Percentiles rank a stretch among this genome's conserved stretches.
phyloP scores from a whole-genome alignment of 2,329 filamentous ascomycete species.

The Periconia macrospinosa region DNA sequence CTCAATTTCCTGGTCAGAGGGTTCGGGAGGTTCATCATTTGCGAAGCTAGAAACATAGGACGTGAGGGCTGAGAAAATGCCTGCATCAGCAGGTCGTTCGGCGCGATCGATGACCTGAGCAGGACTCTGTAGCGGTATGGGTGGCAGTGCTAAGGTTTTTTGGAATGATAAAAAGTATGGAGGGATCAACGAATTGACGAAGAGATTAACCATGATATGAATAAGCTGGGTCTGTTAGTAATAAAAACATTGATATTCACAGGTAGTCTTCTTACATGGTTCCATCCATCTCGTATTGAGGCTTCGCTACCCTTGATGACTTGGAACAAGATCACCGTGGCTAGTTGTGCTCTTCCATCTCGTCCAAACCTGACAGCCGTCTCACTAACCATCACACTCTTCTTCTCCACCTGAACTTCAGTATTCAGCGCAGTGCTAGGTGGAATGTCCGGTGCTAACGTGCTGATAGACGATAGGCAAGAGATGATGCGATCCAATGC shows the following conservation, averaged over 20 bases:
- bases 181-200: conserved; percentile 90
- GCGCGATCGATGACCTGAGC: conserved; percentile 91
- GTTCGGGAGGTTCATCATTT: conserved; percentile 94
- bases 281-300: conserved; percentile 76
- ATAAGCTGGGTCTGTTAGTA: conserved; percentile 67
- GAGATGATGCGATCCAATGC: conserved; percentile 92
- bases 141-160: conserved; percentile 68
- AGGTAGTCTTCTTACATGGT: conserved; percentile 64
- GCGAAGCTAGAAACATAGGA: conserved; percentile 99
- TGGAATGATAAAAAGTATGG: conserved; percentile 71
- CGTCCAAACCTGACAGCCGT: conserved; percentile 93
- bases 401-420: conserved; percentile 88
- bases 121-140: conserved; percentile 87
- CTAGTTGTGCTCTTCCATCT: conserved; percentile 90
- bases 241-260: neutral
- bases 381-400: conserved; percentile 97
- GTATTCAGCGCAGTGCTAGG: conserved; percentile 90
- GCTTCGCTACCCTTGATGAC: conserved; percentile 84
- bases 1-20: conserved; percentile 94
- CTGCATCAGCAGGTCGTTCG: conserved; percentile 74
- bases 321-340: conserved; percentile 92
- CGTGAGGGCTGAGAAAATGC: conserved; percentile 90
- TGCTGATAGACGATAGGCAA: conserved; percentile 87
- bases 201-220: conserved; percentile 91
- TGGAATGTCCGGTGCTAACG: conserved; percentile 72